Base-by-base conservation (phyloP, 176 grass and related monocot species). In the Echinochloa phyllopogon region DNA sequence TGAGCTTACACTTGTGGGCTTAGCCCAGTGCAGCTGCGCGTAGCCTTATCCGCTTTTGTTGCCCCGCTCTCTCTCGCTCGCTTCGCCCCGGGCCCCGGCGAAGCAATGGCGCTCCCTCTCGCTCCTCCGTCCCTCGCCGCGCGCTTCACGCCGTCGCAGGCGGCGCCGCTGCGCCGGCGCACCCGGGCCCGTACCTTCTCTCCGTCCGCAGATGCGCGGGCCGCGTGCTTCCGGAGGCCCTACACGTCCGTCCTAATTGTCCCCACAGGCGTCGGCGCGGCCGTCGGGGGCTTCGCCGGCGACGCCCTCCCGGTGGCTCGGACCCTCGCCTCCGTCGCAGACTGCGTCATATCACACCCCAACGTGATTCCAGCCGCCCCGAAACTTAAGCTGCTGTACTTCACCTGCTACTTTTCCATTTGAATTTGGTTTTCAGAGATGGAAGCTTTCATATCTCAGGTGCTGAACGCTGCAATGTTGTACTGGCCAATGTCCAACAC, bases 281-380 rank as follows among this genome's bases (percentile, higher is more conserved):
- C 87, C 2, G 79, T 98, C 57, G 96, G 93, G 43, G 96, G 96
- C 10, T 98, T 95, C 55, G 89, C 96, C 38, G 96, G 96, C 27
- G 93, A 99, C 64, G 91, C 93, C 21, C 90, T 98, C n/a, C 91
- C 96, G 20, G 91, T 98, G 8, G 89, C 93, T 27, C 85, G 96
- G 18, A 67, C 91, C 10, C 78, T 99, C 45, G 55, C 81, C 10
- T 13, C 91, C 37, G 96, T 94, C 6, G 66, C 96, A 1, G 96
- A 94, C 59, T 94, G 91, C n/a, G 88, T 99, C 65, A 91, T 99
- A 18, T 96, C 96, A 21, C 96, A 99, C 88, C 93, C 96, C 16
- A 99, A 99, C 44, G 96, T 99, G 90, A 53, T 11, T 6, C 20
- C 38, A 0, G 1, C 39, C 51, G 37, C 61, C 27, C 21, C 8